Conservation (phyloP, 345 rosid species). For the Brassica incana region DNA sequence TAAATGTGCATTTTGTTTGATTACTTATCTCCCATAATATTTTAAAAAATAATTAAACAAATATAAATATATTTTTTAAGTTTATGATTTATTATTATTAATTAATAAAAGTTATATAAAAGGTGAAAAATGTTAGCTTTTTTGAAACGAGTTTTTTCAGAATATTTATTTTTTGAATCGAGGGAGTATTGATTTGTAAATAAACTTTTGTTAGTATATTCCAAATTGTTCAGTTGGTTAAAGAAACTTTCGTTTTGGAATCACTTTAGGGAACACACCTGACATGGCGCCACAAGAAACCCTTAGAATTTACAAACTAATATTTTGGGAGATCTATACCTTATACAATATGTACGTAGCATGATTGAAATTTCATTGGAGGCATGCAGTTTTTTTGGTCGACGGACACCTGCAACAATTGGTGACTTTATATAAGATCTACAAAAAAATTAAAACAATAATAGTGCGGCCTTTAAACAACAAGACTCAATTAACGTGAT, state of each 20-base stretch:
- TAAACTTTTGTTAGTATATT: neutral
- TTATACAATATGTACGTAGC: conserved; percentile 14
- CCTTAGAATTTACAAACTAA: neutral
- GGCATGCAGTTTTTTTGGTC: conserved; percentile 11
- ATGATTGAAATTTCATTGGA: conserved; percentile 20
- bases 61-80: neutral
- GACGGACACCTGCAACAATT: conserved; percentile 19
- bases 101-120: neutral
- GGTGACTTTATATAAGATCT: neutral
- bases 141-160: neutral
- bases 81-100: neutral
- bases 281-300: conserved; percentile 12
- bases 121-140: neutral
- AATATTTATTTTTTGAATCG: neutral
- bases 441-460: neutral
- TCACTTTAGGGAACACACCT: conserved; percentile 20
- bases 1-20: neutral
- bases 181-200: neutral
- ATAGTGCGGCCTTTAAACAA: neutral
- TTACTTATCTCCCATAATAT: neutral
- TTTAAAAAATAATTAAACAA: neutral
- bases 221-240: conserved; percentile 12
- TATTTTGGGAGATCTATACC: conserved; percentile 15
- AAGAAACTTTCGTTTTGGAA: neutral
- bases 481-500: neutral